phyloP scores from a whole-genome alignment of 495 filamentous ascomycete species.

The Neurospora sp. region DNA sequence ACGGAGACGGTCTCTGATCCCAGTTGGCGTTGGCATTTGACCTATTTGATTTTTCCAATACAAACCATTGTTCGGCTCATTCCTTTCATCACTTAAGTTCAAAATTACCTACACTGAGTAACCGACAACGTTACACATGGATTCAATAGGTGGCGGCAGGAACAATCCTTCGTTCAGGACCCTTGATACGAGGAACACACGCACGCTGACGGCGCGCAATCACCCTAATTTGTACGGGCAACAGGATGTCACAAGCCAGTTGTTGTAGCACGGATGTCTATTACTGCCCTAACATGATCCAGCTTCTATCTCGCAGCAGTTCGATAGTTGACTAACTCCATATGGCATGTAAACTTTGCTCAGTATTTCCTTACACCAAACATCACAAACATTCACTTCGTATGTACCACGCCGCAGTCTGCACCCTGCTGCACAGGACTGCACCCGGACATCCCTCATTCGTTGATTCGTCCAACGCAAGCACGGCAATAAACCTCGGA shows the following conservation, averaged over 20 bases:
- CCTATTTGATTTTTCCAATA: neutral
- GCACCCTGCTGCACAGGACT: neutral
- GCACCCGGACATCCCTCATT: neutral
- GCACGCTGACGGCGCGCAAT: neutral
- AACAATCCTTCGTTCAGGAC: neutral
- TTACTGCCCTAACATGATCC: neutral
- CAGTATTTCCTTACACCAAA: neutral
- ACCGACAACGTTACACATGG: neutral
- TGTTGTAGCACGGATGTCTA: neutral
- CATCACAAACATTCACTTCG: neutral
- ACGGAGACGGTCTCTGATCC: neutral
- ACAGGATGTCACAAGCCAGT: too few species aligned
- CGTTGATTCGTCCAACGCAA: neutral
- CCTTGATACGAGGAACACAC: neutral
- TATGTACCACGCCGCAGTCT: neutral
- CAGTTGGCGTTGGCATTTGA: neutral
- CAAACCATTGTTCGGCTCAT: neutral
- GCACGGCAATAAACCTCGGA: neutral
- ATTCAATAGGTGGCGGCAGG: neutral
- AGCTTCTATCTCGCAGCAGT: neutral
- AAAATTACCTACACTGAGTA: neutral
- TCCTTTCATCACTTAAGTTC: neutral
- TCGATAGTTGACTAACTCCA: neutral
- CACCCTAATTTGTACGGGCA: neutral
- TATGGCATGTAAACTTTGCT: neutral